Evolutionary conservation across 768 basidiomycete genomes (phyloP).

Genomic region (Kwoniella sp.): DNA sequence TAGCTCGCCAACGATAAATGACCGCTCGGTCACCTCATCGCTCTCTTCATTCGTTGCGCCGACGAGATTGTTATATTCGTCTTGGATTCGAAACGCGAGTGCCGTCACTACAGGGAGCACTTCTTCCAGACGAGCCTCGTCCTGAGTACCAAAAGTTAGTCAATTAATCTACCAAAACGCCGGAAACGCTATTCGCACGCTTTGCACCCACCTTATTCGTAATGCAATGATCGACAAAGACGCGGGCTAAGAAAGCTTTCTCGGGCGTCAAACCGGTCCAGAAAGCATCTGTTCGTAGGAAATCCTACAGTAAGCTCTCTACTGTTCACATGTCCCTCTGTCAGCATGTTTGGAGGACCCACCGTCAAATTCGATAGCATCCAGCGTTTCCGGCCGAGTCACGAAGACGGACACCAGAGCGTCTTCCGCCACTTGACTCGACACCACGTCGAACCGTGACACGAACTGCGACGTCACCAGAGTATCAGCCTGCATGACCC

Average conservation of each 20-base stretch:
- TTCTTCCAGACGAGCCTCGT: constrained; percentile 67
- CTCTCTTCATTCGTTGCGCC: constrained; percentile 53
- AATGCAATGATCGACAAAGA: constrained; percentile 77
- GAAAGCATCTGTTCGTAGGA: constrained; percentile 63
- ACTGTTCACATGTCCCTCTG: neutral
- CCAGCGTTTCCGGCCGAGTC: constrained; percentile 67
- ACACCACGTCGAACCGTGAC: constrained; percentile 53
- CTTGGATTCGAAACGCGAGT: constrained; percentile 74
- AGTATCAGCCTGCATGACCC: constrained; percentile 14
- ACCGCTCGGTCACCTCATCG: constrained; percentile 57
- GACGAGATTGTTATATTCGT: constrained; percentile 67
- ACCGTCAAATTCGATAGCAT: constrained; percentile 73
- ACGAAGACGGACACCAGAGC: constrained; percentile 74
- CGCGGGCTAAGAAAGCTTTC: constrained; percentile 76
- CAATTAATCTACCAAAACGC: neutral
- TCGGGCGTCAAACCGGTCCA: constrained; percentile 74
- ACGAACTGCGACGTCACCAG: constrained; percentile 57
- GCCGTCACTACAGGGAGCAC: constrained; percentile 80
- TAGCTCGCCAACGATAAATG: constrained; percentile 78
- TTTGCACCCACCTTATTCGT: constrained; percentile 57
- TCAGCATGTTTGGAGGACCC: constrained; percentile 29
- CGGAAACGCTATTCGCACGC: neutral
- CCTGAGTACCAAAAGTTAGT: constrained; percentile 39
- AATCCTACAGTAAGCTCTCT: neutral
- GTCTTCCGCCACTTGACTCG: constrained; percentile 65